Evolutionary conservation across 2,329 filamentous ascomycete species (phyloP).

Genomic region (Ophiocordyceps australis): DNA sequence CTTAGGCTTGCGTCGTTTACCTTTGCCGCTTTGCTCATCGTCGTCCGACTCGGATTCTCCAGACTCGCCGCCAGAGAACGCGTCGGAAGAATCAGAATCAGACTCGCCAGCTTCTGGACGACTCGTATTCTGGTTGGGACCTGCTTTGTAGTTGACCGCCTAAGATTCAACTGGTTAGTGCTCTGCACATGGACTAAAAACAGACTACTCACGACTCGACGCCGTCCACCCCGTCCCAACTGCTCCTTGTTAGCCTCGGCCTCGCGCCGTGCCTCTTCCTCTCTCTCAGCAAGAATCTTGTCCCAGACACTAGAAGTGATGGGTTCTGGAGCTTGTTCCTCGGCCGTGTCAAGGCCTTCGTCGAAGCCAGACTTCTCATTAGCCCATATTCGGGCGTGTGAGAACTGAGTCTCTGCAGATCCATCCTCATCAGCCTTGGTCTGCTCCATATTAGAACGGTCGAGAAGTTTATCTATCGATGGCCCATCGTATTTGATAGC

Average conservation of each 20-base stretch:
- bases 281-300: constrained; percentile 68
- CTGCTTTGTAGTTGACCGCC: constrained; percentile 17
- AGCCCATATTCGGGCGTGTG: constrained; percentile 80
- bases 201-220: constrained; percentile 23
- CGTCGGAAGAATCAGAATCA: constrained; percentile 9
- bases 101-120: constrained; percentile 9
- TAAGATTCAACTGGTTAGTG: no score
- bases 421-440: constrained; percentile 43
- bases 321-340: constrained; percentile 30
- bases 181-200: no score
- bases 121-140: constrained; percentile 4
- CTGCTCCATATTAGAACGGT: constrained; percentile 65
- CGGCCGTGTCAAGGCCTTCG: constrained; percentile 36
- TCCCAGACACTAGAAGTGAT: constrained; percentile 69
- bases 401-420: constrained; percentile 64
- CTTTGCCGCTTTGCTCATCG: constrained; percentile 9
- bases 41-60: constrained; percentile 16
- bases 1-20: constrained; percentile 14
- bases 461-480: constrained; percentile 79
- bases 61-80: no score
- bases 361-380: constrained; percentile 57
- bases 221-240: constrained; percentile 74
- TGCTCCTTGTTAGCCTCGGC: constrained; percentile 48
- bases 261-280: constrained; percentile 58
- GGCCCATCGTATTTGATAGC: constrained; percentile 68